A percentile compares a stretch with the other conserved stretches of the same genome.
These are phyloP conservation scores for Ascochyta koolunga DNA, from an alignment of 2,329 filamentous ascomycete species.

Conservation along the genomic window DNA sequence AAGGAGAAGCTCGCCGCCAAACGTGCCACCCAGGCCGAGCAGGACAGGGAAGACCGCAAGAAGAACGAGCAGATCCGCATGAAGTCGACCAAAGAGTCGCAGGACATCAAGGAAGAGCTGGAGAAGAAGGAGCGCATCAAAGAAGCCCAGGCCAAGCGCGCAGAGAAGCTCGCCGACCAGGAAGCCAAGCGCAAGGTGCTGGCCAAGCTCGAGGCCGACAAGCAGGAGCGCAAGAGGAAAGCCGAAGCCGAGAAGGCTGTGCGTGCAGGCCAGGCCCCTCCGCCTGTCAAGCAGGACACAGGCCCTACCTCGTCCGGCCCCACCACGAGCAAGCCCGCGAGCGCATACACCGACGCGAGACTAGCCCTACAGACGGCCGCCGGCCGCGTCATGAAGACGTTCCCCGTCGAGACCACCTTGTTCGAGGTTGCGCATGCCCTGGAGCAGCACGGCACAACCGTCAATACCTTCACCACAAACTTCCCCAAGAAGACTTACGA, in stretches of 20 bases:
- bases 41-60: conserved; percentile 82
- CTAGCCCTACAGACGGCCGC: conserved; percentile 77
- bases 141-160: conserved; percentile 82
- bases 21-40: conserved; percentile 67
- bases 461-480: conserved; percentile 80
- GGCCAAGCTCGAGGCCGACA: conserved; percentile 93
- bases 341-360: conserved; percentile 79
- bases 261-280: conserved; percentile 73
- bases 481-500: conserved; percentile 85
- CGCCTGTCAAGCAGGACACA: conserved; percentile 54
- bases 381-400: conserved; percentile 84
- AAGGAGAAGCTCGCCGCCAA: conserved; percentile 75
- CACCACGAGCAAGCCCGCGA: conserved; percentile 65
- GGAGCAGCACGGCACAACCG: conserved; percentile 70
- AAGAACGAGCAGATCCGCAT: conserved; percentile 83
- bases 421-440: conserved; percentile 88
- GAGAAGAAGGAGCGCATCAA: conserved; percentile 89
- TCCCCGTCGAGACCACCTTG: conserved; percentile 86
- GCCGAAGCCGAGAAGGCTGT: conserved; percentile 84
- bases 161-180: conserved; percentile 84
- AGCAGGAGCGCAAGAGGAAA: conserved; percentile 84
- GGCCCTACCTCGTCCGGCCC: conserved; percentile 55
- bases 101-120: conserved; percentile 89
- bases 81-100: conserved; percentile 87
- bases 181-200: conserved; percentile 88